Evolutionary conservation across 257 asterid species (phyloP).

Genomic region (Lycium barbarum): DNA sequence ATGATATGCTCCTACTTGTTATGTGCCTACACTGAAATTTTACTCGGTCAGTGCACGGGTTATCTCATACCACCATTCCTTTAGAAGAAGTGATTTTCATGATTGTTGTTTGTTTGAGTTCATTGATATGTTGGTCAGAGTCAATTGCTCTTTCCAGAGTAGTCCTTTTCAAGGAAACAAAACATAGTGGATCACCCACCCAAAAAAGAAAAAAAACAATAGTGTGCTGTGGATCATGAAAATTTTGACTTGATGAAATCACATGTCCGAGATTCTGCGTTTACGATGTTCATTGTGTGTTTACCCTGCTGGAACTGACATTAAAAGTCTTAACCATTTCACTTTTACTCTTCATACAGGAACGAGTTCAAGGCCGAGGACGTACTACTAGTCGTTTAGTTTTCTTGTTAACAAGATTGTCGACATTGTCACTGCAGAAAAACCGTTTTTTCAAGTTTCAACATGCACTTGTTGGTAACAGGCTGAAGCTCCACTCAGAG

Average conservation of each 20-base stretch:
- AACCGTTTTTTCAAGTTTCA: neutral
- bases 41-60: neutral
- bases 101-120: slow-evolving; percentile 35
- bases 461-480: neutral
- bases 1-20: neutral
- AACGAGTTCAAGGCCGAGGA: neutral
- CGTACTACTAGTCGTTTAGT: neutral
- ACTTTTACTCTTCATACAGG: neutral
- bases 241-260: slow-evolving; percentile 24
- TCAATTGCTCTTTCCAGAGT: slow-evolving; percentile 33
- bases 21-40: neutral
- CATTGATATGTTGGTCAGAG: slow-evolving; percentile 41
- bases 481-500: neutral
- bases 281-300: slow-evolving; percentile 9
- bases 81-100: slow-evolving; percentile 38
- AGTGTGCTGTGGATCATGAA: slow-evolving; percentile 41
- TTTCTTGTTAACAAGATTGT: slow-evolving; percentile 27
- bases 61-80: slow-evolving; percentile 21
- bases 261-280: neutral
- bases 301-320: neutral
- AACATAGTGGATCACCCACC: slow-evolving; percentile 69
- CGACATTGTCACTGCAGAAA: neutral
- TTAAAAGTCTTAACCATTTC: neutral
- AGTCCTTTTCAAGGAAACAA: slow-evolving; percentile 46
- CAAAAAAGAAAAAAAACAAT: slow-evolving; percentile 44